Conservation (phyloP, 176 grass and related monocot species). For the Carex pumila region DNA sequence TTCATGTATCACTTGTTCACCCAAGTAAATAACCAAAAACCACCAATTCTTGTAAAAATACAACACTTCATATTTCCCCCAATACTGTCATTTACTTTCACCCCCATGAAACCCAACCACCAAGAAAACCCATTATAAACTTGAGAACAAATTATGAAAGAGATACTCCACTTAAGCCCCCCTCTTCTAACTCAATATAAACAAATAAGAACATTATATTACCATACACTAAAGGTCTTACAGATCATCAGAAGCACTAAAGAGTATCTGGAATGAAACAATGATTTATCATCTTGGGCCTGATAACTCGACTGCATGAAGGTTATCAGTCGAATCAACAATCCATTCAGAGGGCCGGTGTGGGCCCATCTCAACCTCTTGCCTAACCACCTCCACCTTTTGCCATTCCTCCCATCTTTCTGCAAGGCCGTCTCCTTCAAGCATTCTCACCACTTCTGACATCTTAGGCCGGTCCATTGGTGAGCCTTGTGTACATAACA, state of each 20-base stretch:
- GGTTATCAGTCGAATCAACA: conserved; percentile 63
- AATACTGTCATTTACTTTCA: conserved; percentile 6
- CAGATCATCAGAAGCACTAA: conserved; percentile 28
- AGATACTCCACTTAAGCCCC: background rate
- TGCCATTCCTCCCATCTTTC: conserved; percentile 97
- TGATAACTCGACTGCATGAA: conserved; percentile 64
- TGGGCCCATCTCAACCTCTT: conserved; percentile 50
- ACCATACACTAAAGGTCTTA: conserved; percentile 28
- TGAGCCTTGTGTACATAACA: conserved; percentile 76
- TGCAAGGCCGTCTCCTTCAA: conserved; percentile 62
- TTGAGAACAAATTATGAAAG: conserved; percentile 8
- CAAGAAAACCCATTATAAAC: conserved; percentile 28
- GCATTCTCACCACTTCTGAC: conserved; percentile 89
- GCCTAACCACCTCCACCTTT: conserved; percentile 62
- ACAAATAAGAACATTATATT: conserved; percentile 41
- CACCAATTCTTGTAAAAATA: conserved; percentile 12
- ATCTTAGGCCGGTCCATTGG: conserved; percentile 77
- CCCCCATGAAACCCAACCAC: background rate
- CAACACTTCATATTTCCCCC: background rate
- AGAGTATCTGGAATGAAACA: background rate
- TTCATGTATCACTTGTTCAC: background rate
- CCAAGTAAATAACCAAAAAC: conserved; percentile 12
- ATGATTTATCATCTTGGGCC: conserved; percentile 54
- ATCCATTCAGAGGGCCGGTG: conserved; percentile 63
- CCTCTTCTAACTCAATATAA: conserved; percentile 30